phyloP scores from a whole-genome alignment of 177 flowering plant species.

The Vitis hybrid region DNA sequence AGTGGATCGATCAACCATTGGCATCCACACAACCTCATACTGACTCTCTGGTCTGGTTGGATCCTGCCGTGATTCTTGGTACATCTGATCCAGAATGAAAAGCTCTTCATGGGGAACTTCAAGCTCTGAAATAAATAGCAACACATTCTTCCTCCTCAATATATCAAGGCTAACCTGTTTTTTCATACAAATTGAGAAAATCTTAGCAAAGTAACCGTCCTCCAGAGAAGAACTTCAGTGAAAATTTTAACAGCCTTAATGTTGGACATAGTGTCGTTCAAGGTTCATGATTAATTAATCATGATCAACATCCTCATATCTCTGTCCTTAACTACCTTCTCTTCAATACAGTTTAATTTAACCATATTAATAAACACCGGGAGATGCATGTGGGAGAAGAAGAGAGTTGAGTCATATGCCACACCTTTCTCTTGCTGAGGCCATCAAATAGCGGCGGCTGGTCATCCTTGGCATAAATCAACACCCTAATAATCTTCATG shows the following conservation, averaged over 20 bases:
- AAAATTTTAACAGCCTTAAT: no score
- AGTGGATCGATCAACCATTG: constrained; percentile 30
- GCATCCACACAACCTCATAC: constrained; percentile 59
- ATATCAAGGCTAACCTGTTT: constrained; percentile 38
- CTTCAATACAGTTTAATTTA: background rate
- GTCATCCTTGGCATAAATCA: constrained; percentile 41
- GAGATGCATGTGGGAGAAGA: no score
- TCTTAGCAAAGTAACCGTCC: no score
- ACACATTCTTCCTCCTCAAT: constrained; percentile 44
- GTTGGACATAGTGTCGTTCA: no score
- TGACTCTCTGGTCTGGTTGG: constrained; percentile 35
- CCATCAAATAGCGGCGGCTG: constrained; percentile 47
- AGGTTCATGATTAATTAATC: no score
- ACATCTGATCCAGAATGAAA: constrained; percentile 36
- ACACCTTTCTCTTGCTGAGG: constrained; percentile 34
- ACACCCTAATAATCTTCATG: constrained; percentile 40
- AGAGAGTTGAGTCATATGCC: background rate
- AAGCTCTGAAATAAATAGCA: constrained; percentile 47
- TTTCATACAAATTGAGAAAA: background rate
- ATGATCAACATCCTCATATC: no score
- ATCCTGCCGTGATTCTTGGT: constrained; percentile 29
- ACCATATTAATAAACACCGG: no score
- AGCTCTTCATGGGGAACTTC: constrained; percentile 41
- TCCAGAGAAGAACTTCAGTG: no score
- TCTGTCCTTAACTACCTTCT: no score